phyloP scores from a whole-genome alignment of 192 early-diverging fungal genomes.

The Gamsiella multidivaricata region DNA sequence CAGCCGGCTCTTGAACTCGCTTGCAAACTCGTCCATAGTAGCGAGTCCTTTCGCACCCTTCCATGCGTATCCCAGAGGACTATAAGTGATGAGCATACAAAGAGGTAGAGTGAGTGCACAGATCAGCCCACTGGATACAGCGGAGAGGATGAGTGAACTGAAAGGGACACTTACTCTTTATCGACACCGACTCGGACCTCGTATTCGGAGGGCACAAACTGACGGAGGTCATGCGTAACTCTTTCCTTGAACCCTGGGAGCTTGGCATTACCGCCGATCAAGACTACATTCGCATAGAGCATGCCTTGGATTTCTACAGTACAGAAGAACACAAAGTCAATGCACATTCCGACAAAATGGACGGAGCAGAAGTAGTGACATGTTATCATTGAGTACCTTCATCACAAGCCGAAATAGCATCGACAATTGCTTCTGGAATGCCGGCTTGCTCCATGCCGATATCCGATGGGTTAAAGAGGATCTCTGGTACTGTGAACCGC shows the following conservation, averaged over 20 bases:
- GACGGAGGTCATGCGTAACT: slow-evolving; percentile 67
- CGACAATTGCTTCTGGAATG: slow-evolving; percentile 72
- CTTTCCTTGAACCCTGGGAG: slow-evolving; percentile 72
- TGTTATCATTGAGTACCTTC: slow-evolving; percentile 55
- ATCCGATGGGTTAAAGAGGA: slow-evolving; percentile 79
- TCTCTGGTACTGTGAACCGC: slow-evolving; percentile 80
- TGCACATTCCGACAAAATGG: not conserved
- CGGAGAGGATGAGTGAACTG: not conserved
- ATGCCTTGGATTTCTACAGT: slow-evolving; percentile 64
- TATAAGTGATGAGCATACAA: not conserved
- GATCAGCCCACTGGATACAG: too few species aligned
- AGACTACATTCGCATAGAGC: slow-evolving; percentile 73
- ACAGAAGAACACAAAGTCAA: slow-evolving; percentile 16
- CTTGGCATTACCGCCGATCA: slow-evolving; percentile 75
- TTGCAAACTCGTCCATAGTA: slow-evolving; percentile 51
- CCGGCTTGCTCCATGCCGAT: slow-evolving; percentile 79
- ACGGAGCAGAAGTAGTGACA: too few species aligned
- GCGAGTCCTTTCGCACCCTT: slow-evolving; percentile 63
- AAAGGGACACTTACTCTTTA: slow-evolving; percentile 62
- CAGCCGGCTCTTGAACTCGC: slow-evolving; percentile 58
- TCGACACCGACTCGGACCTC: slow-evolving; percentile 66
- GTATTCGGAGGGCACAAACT: slow-evolving; percentile 64
- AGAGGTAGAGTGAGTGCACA: not conserved
- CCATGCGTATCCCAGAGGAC: slow-evolving; percentile 70
- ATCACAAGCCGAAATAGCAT: slow-evolving; percentile 62